phyloP scores from a whole-genome alignment of 2,329 filamentous ascomycete species.

The Thermomyces lanuginosus region DNA sequence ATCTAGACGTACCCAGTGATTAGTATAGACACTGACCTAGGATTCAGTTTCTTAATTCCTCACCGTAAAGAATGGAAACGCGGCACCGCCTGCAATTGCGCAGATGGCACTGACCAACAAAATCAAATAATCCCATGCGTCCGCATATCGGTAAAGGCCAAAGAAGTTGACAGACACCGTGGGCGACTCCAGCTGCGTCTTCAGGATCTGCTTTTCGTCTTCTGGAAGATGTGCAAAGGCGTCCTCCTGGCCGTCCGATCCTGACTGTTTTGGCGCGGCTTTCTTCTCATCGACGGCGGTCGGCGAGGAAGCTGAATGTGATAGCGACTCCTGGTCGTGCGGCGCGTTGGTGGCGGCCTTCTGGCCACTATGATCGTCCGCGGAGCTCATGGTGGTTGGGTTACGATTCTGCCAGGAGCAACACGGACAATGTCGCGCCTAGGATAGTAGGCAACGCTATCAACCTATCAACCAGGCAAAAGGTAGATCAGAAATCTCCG shows the following conservation, averaged over 20 bases:
- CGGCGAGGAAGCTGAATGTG: conserved; percentile 11
- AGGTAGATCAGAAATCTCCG: too few relatives aligned
- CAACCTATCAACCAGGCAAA: too few relatives aligned
- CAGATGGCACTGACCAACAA: conserved; percentile 45
- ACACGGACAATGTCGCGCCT: too few relatives aligned
- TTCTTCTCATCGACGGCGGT: conserved; percentile 8
- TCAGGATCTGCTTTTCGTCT: conserved; percentile 50
- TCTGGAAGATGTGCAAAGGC: conserved; percentile 47
- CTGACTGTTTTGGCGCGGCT: conserved; percentile 16
- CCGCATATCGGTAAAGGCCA: conserved; percentile 55
- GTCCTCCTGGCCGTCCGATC: conserved; percentile 29
- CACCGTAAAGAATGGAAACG: conserved; percentile 64
- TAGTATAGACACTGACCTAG: background rate
- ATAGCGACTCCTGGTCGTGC: too few relatives aligned
- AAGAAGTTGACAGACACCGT: conserved; percentile 47
- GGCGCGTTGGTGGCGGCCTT: too few relatives aligned
- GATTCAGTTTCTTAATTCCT: conserved; percentile 5
- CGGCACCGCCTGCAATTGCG: conserved; percentile 56
- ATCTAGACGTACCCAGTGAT: conserved; percentile 19
- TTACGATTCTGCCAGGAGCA: too few relatives aligned
- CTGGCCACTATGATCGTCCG: too few relatives aligned
- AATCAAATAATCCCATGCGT: conserved; percentile 47
- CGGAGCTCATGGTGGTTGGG: too few relatives aligned
- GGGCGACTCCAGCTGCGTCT: conserved; percentile 50
- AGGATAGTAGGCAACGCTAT: too few relatives aligned